Percentiles rank a stretch among this genome's conserved stretches.
These are phyloP conservation scores for Pichia thaimueangensis DNA, from an alignment of 805 yeast species.

Conservation along the genomic window DNA sequence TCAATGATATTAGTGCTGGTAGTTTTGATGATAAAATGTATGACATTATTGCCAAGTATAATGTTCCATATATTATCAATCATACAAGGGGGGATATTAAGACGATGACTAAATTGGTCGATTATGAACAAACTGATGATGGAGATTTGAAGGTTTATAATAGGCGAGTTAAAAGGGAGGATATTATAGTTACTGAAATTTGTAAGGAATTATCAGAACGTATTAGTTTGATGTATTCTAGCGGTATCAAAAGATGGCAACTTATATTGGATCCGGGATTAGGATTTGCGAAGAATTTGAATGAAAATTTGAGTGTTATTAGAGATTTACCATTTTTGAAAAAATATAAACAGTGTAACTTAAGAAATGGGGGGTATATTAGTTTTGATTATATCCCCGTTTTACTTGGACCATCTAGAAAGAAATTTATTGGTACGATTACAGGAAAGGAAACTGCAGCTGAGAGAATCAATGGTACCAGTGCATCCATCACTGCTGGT, in stretches of 20 bases:
- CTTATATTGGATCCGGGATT: conserved; percentile 89
- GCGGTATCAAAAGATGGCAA: conserved; percentile 85
- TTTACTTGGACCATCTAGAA: conserved; percentile 83
- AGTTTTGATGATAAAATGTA: conserved; percentile 61
- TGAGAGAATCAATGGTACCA: conserved; percentile 71
- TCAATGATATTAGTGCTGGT: conserved; percentile 89
- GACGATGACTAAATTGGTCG: conserved; percentile 58
- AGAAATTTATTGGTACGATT: conserved; percentile 73
- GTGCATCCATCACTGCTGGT: conserved; percentile 67
- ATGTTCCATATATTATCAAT: conserved; percentile 73
- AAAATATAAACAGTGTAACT: conserved; percentile 32
- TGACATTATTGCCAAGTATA: conserved; percentile 56
- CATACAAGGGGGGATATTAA: conserved; percentile 81
- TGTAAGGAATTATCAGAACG: conserved; percentile 58
- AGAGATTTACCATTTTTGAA: conserved; percentile 43
- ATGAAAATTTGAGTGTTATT: conserved; percentile 64
- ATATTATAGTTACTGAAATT: conserved; percentile 43
- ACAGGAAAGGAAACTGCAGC: conserved; percentile 51
- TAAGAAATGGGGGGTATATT: conserved; percentile 26
- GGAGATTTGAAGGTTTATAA: conserved; percentile 15
- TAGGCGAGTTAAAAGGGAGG: conserved; percentile 7
- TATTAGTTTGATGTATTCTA: conserved; percentile 46
- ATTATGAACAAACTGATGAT: conserved; percentile 38
- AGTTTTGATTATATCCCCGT: conserved; percentile 55
- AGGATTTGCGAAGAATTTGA: conserved; percentile 85